These are phyloP conservation scores for Bacidia gigantensis DNA, from an alignment of 495 filamentous ascomycete genomes.

Conservation along the genomic window DNA sequence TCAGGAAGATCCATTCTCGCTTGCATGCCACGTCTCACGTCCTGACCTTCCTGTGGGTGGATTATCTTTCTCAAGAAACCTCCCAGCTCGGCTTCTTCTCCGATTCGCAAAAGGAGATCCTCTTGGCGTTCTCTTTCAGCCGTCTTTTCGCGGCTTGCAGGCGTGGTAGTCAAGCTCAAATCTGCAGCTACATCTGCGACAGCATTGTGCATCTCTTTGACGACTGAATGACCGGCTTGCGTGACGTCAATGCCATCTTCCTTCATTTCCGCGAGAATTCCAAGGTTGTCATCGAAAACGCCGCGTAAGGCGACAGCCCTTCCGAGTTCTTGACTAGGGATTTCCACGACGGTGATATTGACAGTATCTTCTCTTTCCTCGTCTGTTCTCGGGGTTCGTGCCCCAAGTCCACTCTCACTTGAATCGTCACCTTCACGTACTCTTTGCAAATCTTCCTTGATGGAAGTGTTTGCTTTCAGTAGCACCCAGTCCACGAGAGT, in stretches of 20 bases:
- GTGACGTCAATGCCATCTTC: conserved; percentile 71
- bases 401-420: conserved; percentile 42
- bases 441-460: conserved; percentile 55
- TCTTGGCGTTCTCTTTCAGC: conserved; percentile 69
- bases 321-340: conserved; percentile 64
- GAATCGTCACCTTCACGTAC: conserved; percentile 48
- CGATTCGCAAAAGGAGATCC: conserved; percentile 72
- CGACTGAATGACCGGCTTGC: conserved; percentile 57
- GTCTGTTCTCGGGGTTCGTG: conserved; percentile 44
- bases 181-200: conserved; percentile 68
- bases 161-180: conserved; percentile 58
- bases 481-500: conserved; percentile 93
- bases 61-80: conserved; percentile 74
- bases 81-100: conserved; percentile 63
- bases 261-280: conserved; percentile 95
- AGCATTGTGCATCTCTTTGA: conserved; percentile 72
- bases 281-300: conserved; percentile 80
- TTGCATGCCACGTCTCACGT: conserved; percentile 54
- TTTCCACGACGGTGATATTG: conserved; percentile 74
- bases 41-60: conserved; percentile 62
- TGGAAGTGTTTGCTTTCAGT: conserved; percentile 75
- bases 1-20: conserved; percentile 62
- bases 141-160: conserved; percentile 55
- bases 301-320: conserved; percentile 77
- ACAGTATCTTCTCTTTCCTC: conserved; percentile 71